phyloP scores from a whole-genome alignment of 164 flowering plant species.

The Stephania japonica region DNA sequence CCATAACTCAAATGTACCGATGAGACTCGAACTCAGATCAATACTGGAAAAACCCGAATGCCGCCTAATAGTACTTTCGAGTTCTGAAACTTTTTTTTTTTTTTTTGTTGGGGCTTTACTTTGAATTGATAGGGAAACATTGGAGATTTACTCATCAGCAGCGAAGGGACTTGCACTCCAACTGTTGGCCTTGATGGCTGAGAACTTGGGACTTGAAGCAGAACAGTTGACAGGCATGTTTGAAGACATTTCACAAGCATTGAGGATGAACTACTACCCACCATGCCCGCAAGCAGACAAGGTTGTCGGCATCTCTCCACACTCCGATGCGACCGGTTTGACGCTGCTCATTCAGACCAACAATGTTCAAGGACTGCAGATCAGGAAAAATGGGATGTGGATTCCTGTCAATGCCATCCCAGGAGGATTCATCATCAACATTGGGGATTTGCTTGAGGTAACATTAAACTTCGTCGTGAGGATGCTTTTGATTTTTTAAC shows the following conservation, averaged over 20 bases:
- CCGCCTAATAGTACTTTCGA: background rate
- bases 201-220: constrained; percentile 3
- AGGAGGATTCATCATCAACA: background rate
- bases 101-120: background rate
- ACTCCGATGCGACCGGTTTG: background rate
- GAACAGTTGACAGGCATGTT: constrained; percentile 2
- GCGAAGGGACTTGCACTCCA: background rate
- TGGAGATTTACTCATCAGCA: background rate
- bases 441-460: constrained; percentile 2
- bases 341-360: background rate
- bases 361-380: background rate
- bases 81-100: background rate
- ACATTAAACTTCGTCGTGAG: too few species aligned
- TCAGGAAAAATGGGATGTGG: background rate
- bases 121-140: background rate
- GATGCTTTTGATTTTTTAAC: too few species aligned
- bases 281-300: constrained; percentile 1
- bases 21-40: too few species aligned
- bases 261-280: constrained; percentile 5
- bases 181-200: background rate
- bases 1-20: too few species aligned
- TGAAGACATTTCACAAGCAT: background rate
- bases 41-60: too few species aligned
- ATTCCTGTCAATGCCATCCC: background rate
- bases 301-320: constrained; percentile 5